These are phyloP conservation scores for Amoeboaphelidium occidentale DNA, from an alignment of 371 early-diverging fungal genomes.

Conservation along the genomic window DNA sequence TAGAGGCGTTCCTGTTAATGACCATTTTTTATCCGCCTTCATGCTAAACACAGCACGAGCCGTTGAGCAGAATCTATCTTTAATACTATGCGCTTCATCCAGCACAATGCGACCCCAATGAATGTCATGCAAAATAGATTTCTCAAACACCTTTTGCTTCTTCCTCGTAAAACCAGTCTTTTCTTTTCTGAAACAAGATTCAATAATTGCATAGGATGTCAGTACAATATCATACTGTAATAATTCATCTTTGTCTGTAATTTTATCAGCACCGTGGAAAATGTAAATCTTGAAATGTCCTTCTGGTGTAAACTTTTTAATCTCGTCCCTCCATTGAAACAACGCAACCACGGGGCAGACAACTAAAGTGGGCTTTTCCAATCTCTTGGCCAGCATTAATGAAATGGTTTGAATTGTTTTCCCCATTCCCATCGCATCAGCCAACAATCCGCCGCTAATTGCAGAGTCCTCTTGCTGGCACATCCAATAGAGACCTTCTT, in stretches of 20 bases:
- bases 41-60: slow-evolving; percentile 62
- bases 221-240: slow-evolving; percentile 46
- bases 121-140: slow-evolving; percentile 40
- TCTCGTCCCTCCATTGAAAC: slow-evolving; percentile 67
- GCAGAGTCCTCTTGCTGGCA: slow-evolving; percentile 30
- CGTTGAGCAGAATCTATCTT: slow-evolving; percentile 71
- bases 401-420: slow-evolving; percentile 93
- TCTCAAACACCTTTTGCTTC: slow-evolving; percentile 29
- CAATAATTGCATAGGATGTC: slow-evolving; percentile 61
- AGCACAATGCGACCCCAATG: slow-evolving; percentile 29
- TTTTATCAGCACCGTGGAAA: slow-evolving; percentile 17
- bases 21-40: slow-evolving; percentile 50
- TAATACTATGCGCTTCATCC: slow-evolving; percentile 64
- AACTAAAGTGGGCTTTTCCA: slow-evolving; percentile 46
- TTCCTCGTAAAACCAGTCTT: slow-evolving; percentile 30
- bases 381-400: slow-evolving; percentile 32
- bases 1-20: slow-evolving; percentile 85
- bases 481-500: slow-evolving; percentile 65
- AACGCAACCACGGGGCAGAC: slow-evolving; percentile 69
- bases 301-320: slow-evolving; percentile 32
- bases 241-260: slow-evolving; percentile 21
- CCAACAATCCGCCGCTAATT: slow-evolving; percentile 6
- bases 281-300: slow-evolving; percentile 8
- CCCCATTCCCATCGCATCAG: slow-evolving; percentile 96
- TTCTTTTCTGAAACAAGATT: slow-evolving; percentile 43